phyloP scores from a whole-genome alignment of 148 eudicot genomes.

The Vaccinium macrocarpon region DNA sequence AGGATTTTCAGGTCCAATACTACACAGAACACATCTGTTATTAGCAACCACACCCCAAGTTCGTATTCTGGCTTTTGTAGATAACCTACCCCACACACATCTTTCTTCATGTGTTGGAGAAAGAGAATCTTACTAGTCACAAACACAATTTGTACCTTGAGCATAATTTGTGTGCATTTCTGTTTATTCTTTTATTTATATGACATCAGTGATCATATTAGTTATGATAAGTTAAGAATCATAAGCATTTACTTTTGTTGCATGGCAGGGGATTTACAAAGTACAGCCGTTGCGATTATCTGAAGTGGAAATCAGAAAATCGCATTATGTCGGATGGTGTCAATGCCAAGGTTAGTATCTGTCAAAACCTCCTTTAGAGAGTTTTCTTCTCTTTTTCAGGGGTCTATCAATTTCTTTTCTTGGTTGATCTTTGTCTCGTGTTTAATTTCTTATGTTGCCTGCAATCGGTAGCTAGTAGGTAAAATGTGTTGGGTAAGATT shows the following conservation, averaged over 20 bases:
- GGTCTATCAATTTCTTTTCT: no score
- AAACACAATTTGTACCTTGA: neutral
- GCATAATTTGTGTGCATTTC: neutral
- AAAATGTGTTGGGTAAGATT: neutral
- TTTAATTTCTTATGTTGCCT: neutral
- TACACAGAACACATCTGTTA: no score
- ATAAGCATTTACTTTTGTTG: neutral
- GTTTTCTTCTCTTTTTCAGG: neutral
- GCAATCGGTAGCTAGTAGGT: neutral
- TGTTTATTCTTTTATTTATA: neutral
- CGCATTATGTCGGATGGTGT: slow-evolving; percentile 43
- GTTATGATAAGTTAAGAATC: neutral
- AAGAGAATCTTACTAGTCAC: no score
- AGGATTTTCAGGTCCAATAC: no score
- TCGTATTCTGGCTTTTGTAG: no score
- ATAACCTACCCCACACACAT: no score
- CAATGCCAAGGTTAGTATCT: slow-evolving; percentile 35
- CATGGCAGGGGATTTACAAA: slow-evolving; percentile 42
- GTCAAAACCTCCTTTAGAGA: neutral
- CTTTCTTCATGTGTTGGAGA: neutral
- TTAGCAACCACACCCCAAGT: no score
- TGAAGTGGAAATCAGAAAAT: slow-evolving; percentile 33
- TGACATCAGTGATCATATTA: neutral
- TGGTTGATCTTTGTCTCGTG: neutral
- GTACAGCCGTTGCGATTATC: slow-evolving; percentile 41